Conservation (phyloP, 257 asterid species). For the Handroanthus guayacan region DNA sequence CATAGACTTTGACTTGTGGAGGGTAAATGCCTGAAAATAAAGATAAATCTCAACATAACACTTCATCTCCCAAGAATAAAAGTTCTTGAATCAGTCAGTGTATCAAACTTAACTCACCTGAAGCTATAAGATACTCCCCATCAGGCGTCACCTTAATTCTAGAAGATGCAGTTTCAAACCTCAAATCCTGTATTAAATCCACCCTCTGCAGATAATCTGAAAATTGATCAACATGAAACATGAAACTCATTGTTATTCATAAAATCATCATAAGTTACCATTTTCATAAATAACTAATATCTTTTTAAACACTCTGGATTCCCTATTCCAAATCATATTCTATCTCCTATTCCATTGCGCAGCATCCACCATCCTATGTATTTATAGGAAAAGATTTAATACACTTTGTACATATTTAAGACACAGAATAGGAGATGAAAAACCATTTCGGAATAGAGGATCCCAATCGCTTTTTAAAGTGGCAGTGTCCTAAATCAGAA, state of each 20-base stretch:
- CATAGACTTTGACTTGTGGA: constrained; percentile 93
- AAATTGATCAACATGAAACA: constrained; percentile 27
- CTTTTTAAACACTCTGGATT: neutral
- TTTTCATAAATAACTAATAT: neutral
- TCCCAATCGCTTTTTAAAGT: neutral
- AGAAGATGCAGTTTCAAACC: constrained; percentile 86
- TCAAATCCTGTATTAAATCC: constrained; percentile 88
- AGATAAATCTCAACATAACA: constrained; percentile 15
- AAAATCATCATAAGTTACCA: constrained; percentile 7
- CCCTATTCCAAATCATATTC: too few relatives aligned
- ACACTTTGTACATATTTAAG: too few relatives aligned
- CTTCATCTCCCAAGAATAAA: neutral
- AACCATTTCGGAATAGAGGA: too few relatives aligned
- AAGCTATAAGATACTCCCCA: constrained; percentile 87
- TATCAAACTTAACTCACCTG: constrained; percentile 56
- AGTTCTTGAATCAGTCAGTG: neutral
- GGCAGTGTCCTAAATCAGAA: neutral
- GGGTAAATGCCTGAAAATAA: constrained; percentile 81
- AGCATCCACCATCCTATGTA: too few relatives aligned
- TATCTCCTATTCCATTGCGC: too few relatives aligned
- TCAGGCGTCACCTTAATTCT: constrained; percentile 85
- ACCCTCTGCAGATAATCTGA: constrained; percentile 82
- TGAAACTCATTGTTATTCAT: constrained; percentile 18
- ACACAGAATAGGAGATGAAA: too few relatives aligned
- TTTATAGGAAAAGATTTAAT: too few relatives aligned